Base-by-base conservation (phyloP, 2,329 filamentous ascomycete genomes). In the Rutstroemia sp. region DNA sequence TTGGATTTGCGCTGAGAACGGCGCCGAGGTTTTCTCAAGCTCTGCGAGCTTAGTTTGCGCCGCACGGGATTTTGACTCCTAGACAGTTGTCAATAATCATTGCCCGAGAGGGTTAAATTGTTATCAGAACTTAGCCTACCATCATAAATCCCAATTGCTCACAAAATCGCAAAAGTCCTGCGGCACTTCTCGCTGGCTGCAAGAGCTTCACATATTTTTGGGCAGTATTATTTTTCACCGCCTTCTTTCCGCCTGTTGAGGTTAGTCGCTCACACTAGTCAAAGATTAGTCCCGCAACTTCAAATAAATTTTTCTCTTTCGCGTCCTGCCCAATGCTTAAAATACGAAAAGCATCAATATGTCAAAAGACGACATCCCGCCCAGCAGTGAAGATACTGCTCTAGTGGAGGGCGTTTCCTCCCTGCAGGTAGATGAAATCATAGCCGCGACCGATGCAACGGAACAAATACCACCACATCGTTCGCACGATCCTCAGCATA, bases 401-500 rank as follows among this genome's bases (percentile, higher is more conserved):
- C 16, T 25, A 12, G 14, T 38, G 12, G 47, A 51, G 27, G 47
- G 25, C 17, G 21, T 56, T 19, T 38, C 53, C 19, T 50, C 53
- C n/a, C 56, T 66, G 48, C 61, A 52, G 23, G 52, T 63, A 10
- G 48, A 63, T 45, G 62, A 64, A 23, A 58, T 50, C 25, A 23
- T 61, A 48, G 54, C 50, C 47, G 60, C 57, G 19, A 59, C 54
- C 54, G 61, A 63, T 51, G 30, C 46, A 47, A 57, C 58, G 10
- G 53, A 63, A 45, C 27, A 30, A 53, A 9, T 61, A n/a, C 62
- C 60, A 51, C 63, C 67, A 7, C 67, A 69, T 60, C 60, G 58
- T 23, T 69, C 68, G 17, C 68, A 70, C 55, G 64, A 70, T 59
- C 67, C 68, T 12, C 52, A 76, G 58, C 85, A 86, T 71, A 94